Evolutionary conservation across 257 asterid species (phyloP).

Genomic region (Plectranthus barbatus): DNA sequence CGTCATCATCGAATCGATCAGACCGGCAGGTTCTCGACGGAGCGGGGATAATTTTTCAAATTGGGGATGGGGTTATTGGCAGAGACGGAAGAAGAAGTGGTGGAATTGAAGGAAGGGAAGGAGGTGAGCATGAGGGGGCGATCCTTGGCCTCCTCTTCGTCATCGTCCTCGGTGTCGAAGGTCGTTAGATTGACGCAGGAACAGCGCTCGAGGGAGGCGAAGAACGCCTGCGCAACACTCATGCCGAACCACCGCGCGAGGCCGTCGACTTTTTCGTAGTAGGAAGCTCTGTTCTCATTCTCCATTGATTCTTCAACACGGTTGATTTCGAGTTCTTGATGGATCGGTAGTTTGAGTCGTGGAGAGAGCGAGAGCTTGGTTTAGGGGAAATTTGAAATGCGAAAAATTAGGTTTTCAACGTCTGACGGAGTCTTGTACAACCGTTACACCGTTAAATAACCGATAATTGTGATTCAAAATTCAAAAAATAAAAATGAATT

Average conservation of each 20-base stretch:
- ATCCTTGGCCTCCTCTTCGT: constrained; percentile 76
- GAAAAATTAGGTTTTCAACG: constrained; percentile 11
- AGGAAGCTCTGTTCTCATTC: constrained; percentile 31
- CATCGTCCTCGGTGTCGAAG: constrained; percentile 73
- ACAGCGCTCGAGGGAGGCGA: constrained; percentile 91
- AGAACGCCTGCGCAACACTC: constrained; percentile 84
- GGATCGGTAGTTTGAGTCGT: constrained; percentile 1
- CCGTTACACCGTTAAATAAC: too few species aligned
- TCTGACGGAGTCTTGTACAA: too few species aligned
- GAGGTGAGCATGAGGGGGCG: constrained; percentile 73
- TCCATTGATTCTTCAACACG: constrained; percentile 36
- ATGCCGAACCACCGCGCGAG: constrained; percentile 82
- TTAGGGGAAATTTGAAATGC: constrained; percentile 5
- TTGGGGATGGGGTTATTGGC: constrained; percentile 18
- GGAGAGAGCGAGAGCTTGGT: neutral
- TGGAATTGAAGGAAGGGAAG: constrained; percentile 27
- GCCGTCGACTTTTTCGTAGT: constrained; percentile 69
- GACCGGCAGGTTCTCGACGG: constrained; percentile 70
- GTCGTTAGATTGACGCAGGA: constrained; percentile 84
- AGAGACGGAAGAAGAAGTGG: constrained; percentile 21
- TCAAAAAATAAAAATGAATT: too few species aligned
- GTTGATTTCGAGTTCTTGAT: neutral
- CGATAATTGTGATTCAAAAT: too few species aligned
- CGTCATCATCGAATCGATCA: constrained; percentile 22
- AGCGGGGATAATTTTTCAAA: constrained; percentile 17